Base-by-base conservation (phyloP, 164 flowering plant species). In the Dillenia turbinata region DNA sequence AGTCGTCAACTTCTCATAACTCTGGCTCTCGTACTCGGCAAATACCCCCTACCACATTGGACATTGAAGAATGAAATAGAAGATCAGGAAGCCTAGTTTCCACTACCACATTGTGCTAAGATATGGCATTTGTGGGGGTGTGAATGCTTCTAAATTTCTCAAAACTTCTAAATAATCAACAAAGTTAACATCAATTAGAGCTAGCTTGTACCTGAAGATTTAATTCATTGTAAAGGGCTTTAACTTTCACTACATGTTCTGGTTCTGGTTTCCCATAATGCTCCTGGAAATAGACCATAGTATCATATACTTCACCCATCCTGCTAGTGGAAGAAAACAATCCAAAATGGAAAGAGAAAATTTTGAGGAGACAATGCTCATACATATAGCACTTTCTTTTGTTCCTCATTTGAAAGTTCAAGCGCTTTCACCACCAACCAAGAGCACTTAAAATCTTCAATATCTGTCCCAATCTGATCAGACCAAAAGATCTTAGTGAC, bases 381-480 rank as follows among this genome's bases (percentile, higher is more conserved):
- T 80, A 94, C 99, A 66, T 71, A 15, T 75, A 94, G 65, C 12
- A 81, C 12, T 70, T 83, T 81, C 83, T 83, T 86, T 59, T 94
- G 96, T 49, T 85, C 87, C 58, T 84, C 91, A 43, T 77, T 81
- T 65, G 81, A 81, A 13, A 56, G 77, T 67, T 89, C 96, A 59
- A 94, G 68, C 49, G 99, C 99, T 78, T 91, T 88, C 53, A 94
- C 97, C n/a, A 86, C 96, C 82, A 94, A 64, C 99, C 99, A 91
- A 57, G 99, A 94, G 78, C 97, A 94, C 78, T 94, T 91, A 62
- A 81, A 94, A 76, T 94, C 99, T 77, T 94, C 97, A 63, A 94
- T 94, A 69, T 91, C 99, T 9, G 97, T 94, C 62, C 99, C 99
- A 66, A 91, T 89, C 99, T 94, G 83, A 73, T 48, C 40, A 58